Evolutionary conservation across 2,329 filamentous ascomycete species (phyloP).

Genomic region (Domatiomyces catenatus): DNA sequence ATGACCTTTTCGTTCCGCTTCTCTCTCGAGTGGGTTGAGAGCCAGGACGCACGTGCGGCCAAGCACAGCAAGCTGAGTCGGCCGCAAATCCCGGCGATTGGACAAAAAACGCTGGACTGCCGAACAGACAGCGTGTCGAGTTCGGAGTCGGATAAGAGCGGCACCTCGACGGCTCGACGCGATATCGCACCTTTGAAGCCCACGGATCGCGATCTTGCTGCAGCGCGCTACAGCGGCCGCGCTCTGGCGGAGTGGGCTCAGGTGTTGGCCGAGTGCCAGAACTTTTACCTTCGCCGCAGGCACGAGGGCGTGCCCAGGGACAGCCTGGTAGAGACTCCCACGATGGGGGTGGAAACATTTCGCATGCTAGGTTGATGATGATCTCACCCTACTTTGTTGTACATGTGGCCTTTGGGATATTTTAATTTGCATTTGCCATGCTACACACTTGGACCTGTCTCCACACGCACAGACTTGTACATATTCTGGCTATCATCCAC

Average conservation of each 20-base stretch:
- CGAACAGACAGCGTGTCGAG: slow-evolving; percentile 5
- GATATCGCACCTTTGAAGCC: slow-evolving; percentile 15
- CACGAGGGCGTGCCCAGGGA: slow-evolving; percentile 46
- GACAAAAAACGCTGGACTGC: slow-evolving; percentile 34
- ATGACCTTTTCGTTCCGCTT: slow-evolving; percentile 51
- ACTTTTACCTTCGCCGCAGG: slow-evolving; percentile 46
- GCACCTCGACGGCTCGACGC: neutral
- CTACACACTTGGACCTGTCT: too few species aligned
- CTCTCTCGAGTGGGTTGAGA: slow-evolving; percentile 48
- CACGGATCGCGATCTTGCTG: slow-evolving; percentile 20
- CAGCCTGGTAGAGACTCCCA: slow-evolving; percentile 45
- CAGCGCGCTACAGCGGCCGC: slow-evolving; percentile 45
- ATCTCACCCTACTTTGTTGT: neutral
- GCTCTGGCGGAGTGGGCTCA: slow-evolving; percentile 50
- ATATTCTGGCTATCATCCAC: neutral
- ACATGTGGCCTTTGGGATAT: neutral
- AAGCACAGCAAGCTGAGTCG: slow-evolving; percentile 39
- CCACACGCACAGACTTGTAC: neutral
- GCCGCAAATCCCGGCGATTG: slow-evolving; percentile 41
- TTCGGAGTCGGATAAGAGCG: neutral
- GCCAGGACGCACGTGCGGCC: slow-evolving; percentile 32
- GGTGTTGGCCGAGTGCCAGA: slow-evolving; percentile 46
- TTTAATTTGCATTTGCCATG: neutral
- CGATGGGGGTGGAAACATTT: slow-evolving; percentile 46
- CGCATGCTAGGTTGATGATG: slow-evolving; percentile 22